Conservation (phyloP, 257 asterid species). For the Voacanga thouarsii region DNA sequence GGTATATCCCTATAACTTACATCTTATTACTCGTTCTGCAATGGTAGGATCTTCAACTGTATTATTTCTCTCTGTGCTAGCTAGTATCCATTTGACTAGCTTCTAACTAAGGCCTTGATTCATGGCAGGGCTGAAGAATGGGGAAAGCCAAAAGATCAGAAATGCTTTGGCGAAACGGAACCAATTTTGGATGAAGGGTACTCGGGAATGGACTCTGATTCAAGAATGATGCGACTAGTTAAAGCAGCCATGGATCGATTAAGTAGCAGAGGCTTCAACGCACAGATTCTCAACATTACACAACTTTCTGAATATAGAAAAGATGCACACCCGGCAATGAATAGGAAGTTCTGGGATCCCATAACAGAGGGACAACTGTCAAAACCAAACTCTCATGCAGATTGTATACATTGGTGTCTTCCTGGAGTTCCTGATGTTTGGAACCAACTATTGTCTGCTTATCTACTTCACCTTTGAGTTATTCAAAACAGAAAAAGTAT, state of each 20-base stretch:
- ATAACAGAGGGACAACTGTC: conserved; percentile 29
- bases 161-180: conserved; percentile 41
- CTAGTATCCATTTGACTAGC: too few relatives aligned
- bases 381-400: conserved; percentile 36
- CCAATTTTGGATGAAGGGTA: conserved; percentile 34
- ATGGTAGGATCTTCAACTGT: too few relatives aligned
- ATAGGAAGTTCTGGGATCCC: conserved; percentile 30
- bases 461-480: conserved; percentile 35
- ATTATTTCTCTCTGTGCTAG: too few relatives aligned
- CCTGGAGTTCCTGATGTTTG: conserved; percentile 85
- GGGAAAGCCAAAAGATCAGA: conserved; percentile 28
- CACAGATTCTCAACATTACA: conserved; percentile 57
- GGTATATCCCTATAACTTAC: background rate
- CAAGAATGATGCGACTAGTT: conserved; percentile 35
- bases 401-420: conserved; percentile 77
- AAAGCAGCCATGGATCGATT: conserved; percentile 37
- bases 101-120: too few relatives aligned
- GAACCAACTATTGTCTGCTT: conserved; percentile 54
- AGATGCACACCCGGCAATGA: conserved; percentile 57
- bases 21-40: too few relatives aligned
- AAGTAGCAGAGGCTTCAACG: conserved; percentile 34
- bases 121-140: conserved; percentile 35
- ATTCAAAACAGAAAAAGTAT: background rate
- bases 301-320: conserved; percentile 56
- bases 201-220: conserved; percentile 34